phyloP scores from a whole-genome alignment of 1,284 basidiomycete species.

The Cutaneotrichosporon spelunceum region DNA sequence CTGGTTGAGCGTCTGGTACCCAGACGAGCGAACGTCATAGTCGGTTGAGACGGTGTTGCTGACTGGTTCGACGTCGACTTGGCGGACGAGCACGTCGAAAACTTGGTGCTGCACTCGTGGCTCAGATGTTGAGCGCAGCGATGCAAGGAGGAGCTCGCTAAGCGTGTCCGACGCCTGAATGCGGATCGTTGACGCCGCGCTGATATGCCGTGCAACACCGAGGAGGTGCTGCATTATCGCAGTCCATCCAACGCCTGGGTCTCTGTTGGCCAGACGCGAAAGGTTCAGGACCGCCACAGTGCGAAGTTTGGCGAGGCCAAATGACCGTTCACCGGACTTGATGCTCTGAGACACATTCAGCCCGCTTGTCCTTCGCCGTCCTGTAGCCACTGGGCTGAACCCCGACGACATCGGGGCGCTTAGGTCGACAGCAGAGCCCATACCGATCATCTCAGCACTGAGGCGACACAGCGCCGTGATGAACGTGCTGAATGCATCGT shows the following conservation, averaged over 20 bases:
- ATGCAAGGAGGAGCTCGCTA: slow-evolving; percentile 70
- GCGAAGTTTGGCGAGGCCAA: slow-evolving; percentile 80
- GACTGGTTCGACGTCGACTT: slow-evolving; percentile 59
- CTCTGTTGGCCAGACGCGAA: slow-evolving; percentile 72
- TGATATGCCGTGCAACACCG: slow-evolving; percentile 61
- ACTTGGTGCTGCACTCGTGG: slow-evolving; percentile 73
- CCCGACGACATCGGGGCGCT: slow-evolving; percentile 15
- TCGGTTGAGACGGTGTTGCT: slow-evolving; percentile 40
- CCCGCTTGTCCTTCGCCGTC: slow-evolving; percentile 74
- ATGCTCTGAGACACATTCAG: slow-evolving; percentile 72
- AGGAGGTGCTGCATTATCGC: slow-evolving; percentile 74
- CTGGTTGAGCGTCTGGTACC: slow-evolving; percentile 80
- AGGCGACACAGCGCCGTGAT: slow-evolving; percentile 76
- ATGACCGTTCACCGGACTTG: slow-evolving; percentile 60
- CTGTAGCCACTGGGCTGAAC: slow-evolving; percentile 15
- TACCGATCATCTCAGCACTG: slow-evolving; percentile 82
- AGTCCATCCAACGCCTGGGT: slow-evolving; percentile 81
- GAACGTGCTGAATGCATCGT: slow-evolving; percentile 76
- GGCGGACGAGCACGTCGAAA: slow-evolving; percentile 73
- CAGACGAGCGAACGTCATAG: slow-evolving; percentile 76
- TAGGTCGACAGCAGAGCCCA: slow-evolving; percentile 58
- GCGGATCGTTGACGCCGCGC: slow-evolving; percentile 73
- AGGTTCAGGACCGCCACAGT: slow-evolving; percentile 77
- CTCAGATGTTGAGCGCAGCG: slow-evolving; percentile 59
- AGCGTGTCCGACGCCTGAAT: slow-evolving; percentile 81